phyloP scores from a whole-genome alignment of 2,329 filamentous ascomycete genomes.

The Stachybotrys chlorohalonatus region DNA sequence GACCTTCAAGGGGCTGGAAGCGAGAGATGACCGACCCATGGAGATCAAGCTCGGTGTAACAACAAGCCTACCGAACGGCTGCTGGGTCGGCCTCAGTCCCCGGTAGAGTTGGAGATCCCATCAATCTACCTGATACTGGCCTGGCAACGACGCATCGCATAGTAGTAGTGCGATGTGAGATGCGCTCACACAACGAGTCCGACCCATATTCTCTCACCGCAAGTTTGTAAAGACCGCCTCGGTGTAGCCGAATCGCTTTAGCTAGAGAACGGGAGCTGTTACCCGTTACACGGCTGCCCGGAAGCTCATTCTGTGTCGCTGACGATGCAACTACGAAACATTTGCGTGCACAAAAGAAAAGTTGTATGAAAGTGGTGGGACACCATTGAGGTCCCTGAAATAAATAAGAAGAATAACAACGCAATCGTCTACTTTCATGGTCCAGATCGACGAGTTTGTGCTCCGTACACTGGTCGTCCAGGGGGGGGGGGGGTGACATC shows the following conservation, averaged over 20 bases:
- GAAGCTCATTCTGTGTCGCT: neutral
- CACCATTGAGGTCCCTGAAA: no score
- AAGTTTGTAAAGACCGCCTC: neutral
- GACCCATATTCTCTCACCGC: neutral
- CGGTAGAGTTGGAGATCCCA: neutral
- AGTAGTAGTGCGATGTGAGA: neutral
- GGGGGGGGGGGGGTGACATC: no score
- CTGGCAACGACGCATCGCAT: neutral
- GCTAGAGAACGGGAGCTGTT: neutral
- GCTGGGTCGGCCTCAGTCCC: conserved; percentile 12
- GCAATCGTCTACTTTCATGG: no score
- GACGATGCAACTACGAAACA: neutral
- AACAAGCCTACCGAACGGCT: conserved; percentile 14
- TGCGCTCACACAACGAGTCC: neutral
- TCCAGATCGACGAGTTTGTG: no score
- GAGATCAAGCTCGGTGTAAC: conserved; percentile 13
- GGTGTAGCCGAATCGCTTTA: neutral
- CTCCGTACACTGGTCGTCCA: no score
- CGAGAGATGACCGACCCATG: conserved; percentile 16
- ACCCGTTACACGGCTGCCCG: neutral
- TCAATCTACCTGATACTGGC: neutral
- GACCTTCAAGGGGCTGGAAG: conserved; percentile 18
- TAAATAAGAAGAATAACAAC: no score
- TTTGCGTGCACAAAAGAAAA: neutral
- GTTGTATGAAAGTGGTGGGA: neutral